Conservation (phyloP, 495 filamentous ascomycete genomes). For the Daldinia concentrica region DNA sequence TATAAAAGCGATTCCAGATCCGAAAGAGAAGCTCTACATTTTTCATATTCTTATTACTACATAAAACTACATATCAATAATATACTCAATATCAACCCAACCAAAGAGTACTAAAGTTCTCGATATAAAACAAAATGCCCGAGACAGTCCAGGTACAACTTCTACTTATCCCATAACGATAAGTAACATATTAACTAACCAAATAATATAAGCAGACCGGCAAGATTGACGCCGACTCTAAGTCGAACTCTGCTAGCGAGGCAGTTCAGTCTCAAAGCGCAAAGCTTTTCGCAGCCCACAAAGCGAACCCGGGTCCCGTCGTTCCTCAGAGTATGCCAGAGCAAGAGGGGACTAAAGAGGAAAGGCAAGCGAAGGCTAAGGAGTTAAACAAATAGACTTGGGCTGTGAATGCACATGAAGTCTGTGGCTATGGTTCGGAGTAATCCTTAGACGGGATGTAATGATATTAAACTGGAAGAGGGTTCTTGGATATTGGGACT, state of each 20-base stretch:
- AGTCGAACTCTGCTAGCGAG: conserved; percentile 47
- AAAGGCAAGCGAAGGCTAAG: conserved; percentile 69
- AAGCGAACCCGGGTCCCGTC: conserved; percentile 61
- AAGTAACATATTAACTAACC: conserved; percentile 4
- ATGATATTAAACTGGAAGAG: conserved; percentile 2
- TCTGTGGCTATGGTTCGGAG: conserved; percentile 3
- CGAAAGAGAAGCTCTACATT: background rate
- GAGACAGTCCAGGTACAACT: conserved; percentile 43
- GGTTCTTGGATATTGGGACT: conserved; percentile 5
- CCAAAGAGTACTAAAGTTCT: conserved; percentile 9
- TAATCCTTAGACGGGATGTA: conserved; percentile 10
- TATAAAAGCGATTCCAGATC: conserved; percentile 23
- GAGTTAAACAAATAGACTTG: conserved; percentile 69
- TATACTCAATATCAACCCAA: background rate
- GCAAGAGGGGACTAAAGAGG: conserved; percentile 71
- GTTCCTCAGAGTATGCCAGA: conserved; percentile 57
- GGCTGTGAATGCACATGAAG: background rate
- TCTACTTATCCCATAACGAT: background rate
- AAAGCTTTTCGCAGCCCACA: conserved; percentile 54
- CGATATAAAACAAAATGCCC: conserved; percentile 36
- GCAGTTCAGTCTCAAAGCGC: conserved; percentile 44
- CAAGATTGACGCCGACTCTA: conserved; percentile 44
- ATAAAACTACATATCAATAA: background rate
- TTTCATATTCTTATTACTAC: background rate
- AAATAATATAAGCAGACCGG: conserved; percentile 37